A percentile compares a stretch with the other conserved stretches of the same genome.
Conservation (phyloP, 352 stramenopile genomes). For the Globisporangium camurandrum region DNA sequence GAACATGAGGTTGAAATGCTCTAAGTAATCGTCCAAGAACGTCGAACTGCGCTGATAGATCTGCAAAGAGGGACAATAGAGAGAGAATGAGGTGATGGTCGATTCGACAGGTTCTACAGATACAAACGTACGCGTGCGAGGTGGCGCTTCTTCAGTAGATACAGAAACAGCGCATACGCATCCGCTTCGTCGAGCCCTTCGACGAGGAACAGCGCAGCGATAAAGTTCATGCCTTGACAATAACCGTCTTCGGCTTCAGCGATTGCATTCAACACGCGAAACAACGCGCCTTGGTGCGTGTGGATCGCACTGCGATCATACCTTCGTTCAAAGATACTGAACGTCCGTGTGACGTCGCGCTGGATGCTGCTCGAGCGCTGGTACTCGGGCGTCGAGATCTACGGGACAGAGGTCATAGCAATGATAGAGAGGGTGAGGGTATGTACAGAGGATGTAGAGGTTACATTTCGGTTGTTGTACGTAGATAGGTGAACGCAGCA, state of each 20-base stretch:
- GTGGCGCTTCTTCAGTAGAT: slow-evolving; percentile 74
- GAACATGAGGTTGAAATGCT: slow-evolving; percentile 79
- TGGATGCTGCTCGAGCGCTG: slow-evolving; percentile 61
- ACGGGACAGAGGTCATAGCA: neutral
- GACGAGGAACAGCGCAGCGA: slow-evolving; percentile 78
- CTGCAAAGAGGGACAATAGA: slow-evolving; percentile 6
- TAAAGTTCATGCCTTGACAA: slow-evolving; percentile 88
- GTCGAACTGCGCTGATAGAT: slow-evolving; percentile 80
- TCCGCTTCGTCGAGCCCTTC: slow-evolving; percentile 75
- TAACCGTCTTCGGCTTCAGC: slow-evolving; percentile 74
- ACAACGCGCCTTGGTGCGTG: slow-evolving; percentile 54
- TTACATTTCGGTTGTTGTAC: neutral
- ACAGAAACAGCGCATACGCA: slow-evolving; percentile 75
- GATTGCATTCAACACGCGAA: slow-evolving; percentile 78
- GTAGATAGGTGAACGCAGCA: neutral
- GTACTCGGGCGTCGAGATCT: slow-evolving; percentile 60
- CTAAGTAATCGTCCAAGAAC: slow-evolving; percentile 79
- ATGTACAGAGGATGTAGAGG: too few relatives aligned
- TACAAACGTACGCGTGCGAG: slow-evolving; percentile 32
- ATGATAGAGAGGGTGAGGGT: neutral
- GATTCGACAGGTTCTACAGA: neutral
- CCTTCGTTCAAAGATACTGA: slow-evolving; percentile 77
- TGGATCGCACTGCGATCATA: slow-evolving; percentile 32
- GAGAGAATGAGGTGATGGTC: neutral
- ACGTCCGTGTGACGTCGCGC: slow-evolving; percentile 79